Evolutionary conservation across 2,329 filamentous ascomycete species (phyloP), one percentile per base, ranked within the genome.

Genomic region (Madurella mycetomatis): DNA sequence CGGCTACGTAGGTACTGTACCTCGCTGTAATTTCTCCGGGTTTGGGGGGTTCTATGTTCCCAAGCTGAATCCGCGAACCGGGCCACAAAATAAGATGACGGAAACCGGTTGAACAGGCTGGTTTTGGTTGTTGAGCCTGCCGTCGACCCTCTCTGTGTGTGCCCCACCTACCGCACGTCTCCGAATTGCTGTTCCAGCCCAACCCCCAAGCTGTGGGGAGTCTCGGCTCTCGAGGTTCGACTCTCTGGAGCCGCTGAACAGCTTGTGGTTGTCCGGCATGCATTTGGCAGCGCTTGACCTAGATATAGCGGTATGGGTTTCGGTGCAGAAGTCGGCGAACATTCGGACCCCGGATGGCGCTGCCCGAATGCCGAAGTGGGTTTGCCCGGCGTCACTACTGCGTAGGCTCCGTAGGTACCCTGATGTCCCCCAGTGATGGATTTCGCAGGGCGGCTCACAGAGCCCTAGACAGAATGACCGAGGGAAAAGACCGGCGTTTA

Each of bases 31-130:
- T 12, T 54, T 51, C 49, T 32, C 49, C 37, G 12, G 18, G 32
- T 16, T 51, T n/a, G n/a, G n/a, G 47, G 50, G 58, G 55, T 49
- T 56, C 59, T 58, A 54, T 7, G 7, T 25, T 25, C 3, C 61
- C 57, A 52, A 49, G 44, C 56, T 55, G 54, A 3, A 54, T 55
- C 37, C 44, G 42, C 49, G 54, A 41, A 44, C 48, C 54, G 56
- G 47, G 32, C 16, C 32, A 42, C 19, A 40, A 40, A 34, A 31
- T 42, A 30, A 41, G 19, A 30, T 40, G 46, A 53, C 49, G 42
- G 59, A 63, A 60, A 55, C 51, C 51, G 60, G 60, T 64, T 64
- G 62, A 62, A 62, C 53, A 16, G 51, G 40, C 55, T 44, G 45
- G 17, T 41, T 54, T 52, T 47, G 56, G 51, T 62, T 63, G 62